Evolutionary conservation across 1,139 yeast genomes (phyloP), one percentile per base, ranked within the genome.

Genomic region (Blastobotrys aristatus): DNA sequence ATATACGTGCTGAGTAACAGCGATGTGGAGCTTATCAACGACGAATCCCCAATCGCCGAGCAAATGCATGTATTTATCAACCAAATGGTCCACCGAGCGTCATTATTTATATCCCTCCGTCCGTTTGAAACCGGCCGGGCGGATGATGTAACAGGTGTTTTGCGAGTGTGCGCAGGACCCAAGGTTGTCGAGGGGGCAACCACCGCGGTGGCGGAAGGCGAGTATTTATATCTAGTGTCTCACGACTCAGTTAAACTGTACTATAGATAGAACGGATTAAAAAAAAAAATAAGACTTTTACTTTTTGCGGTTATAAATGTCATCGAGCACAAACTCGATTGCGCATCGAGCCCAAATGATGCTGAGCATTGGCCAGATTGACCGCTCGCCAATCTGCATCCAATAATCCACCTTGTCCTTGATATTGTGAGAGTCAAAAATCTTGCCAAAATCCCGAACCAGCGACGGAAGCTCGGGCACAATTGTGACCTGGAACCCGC

Each of bases 291-390:
- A 33, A 4, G 18, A 7, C 16, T 21, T 38, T 20, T 26, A 4
- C 14, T 16, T 21, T 18, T 48, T 48, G 53, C 74, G 66, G 64
- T 75, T 77, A 62, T 81, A 80, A 57, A 82, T 73, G 62, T 84
- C 89, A 63, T 90, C 96, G 50, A 92, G 72, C 29, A 90, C 85
- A 68, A 85, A 86, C 68, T 92, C 99, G 50, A 90, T 84, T 1
- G 92, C 80, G 60, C 97, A 87, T 47, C 99, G 72, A 0, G 96
- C 85, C 80, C 90, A 83, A 38, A 94, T 71, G 40, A 90, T 71
- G 0, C 97, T 88, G 54, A 88, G 74, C 51, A 87, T 77, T 0
- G 96, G 96, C 98, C 98, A 92, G 0, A 90, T 89, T 43, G 95
- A 84, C 55, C 85, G 74, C 64, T 90, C 97, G 3, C 99, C 99